A percentile compares a stretch with the other conserved stretches of the same genome.
Evolutionary conservation across 2,329 filamentous ascomycete genomes (phyloP).

Genomic region (Colletotrichum sp.): DNA sequence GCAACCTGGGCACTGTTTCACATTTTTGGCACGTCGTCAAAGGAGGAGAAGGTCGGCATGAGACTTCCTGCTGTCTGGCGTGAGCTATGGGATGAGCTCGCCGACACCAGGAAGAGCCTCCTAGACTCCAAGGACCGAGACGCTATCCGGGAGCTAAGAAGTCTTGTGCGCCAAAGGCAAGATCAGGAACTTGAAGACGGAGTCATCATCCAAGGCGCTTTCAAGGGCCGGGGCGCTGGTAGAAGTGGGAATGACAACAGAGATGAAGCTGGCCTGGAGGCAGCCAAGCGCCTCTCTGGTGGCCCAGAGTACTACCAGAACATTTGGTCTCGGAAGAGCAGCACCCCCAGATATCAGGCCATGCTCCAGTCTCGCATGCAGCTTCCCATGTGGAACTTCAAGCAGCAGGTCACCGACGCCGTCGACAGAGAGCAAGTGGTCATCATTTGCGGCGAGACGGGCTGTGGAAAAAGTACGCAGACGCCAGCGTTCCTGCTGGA

Average conservation of each 20-base stretch:
- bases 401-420: slow-evolving; percentile 75
- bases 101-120: slow-evolving; percentile 71
- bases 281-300: slow-evolving; percentile 39
- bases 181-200: slow-evolving; percentile 76
- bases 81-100: slow-evolving; percentile 83
- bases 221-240: slow-evolving; percentile 63
- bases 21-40: slow-evolving; percentile 76
- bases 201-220: slow-evolving; percentile 78
- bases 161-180: slow-evolving; percentile 70
- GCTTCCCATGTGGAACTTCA: slow-evolving; percentile 89
- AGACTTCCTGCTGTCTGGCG: slow-evolving; percentile 82
- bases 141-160: slow-evolving; percentile 70
- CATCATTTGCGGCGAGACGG: slow-evolving; percentile 96
- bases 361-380: slow-evolving; percentile 83
- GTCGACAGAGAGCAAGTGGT: slow-evolving; percentile 84
- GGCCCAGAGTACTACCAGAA: slow-evolving; percentile 57
- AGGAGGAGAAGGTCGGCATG: slow-evolving; percentile 85
- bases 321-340: slow-evolving; percentile 65
- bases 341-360: slow-evolving; percentile 67
- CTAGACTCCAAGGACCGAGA: slow-evolving; percentile 74
- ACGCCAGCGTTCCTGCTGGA: slow-evolving; percentile 95
- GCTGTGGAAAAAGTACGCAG: slow-evolving; percentile 96
- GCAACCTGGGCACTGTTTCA: slow-evolving; percentile 84
- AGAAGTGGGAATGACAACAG: slow-evolving; percentile 51
- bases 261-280: slow-evolving; percentile 54